Base-by-base conservation (phyloP, 352 stramenopile species). In the Phytophthora pinifolia region DNA sequence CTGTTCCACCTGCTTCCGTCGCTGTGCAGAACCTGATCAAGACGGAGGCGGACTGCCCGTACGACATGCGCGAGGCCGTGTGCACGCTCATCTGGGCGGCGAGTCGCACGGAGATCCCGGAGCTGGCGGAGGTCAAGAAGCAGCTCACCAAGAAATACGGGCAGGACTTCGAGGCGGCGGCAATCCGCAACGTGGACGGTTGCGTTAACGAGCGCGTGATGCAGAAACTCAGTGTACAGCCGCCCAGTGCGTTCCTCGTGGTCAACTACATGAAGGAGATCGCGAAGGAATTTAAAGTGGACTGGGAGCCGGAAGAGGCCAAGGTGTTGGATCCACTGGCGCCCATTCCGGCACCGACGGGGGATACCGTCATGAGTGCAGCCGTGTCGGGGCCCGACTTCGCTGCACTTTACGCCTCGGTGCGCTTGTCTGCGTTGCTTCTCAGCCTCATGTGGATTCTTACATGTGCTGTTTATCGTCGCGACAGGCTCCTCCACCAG, bases 261-360 rank as follows among this genome's bases (percentile, higher is more conserved):
- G 86, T 98, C 25, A 97, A 94, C 18, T 98, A 98, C 77, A 88
- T 99, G 75, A 97, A 98, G 41, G 89, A 96, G 59, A 98, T 98
- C 65, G 91, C 92, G 6, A 96, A 98, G 53, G 86, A 98, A 60
- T 97, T 96, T 64, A 88, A 97, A 10, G 88, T 99, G n/a, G 68
- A 96, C 39, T 99, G 94, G 92, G 90, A 95, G 27, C 90, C 90
- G 4, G 74, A 89, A 13, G 81, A 96, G 59, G 52, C 66, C 0
- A 67, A 74, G 46, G 85, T 96, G 55, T 59, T 74, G 6, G 83
- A 97, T 52, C 82, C 83, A 14, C 62, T 95, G 6, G 83, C 83
- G 30, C 88, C 92, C 9, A 98, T 97, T 67, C 79, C 84, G 27
- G 89, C 92, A 29, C 94, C 96, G 1, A 89, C 83, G 6, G 96